Conservation (phyloP, 2,329 filamentous ascomycete species). For the Claviceps citrina region DNA sequence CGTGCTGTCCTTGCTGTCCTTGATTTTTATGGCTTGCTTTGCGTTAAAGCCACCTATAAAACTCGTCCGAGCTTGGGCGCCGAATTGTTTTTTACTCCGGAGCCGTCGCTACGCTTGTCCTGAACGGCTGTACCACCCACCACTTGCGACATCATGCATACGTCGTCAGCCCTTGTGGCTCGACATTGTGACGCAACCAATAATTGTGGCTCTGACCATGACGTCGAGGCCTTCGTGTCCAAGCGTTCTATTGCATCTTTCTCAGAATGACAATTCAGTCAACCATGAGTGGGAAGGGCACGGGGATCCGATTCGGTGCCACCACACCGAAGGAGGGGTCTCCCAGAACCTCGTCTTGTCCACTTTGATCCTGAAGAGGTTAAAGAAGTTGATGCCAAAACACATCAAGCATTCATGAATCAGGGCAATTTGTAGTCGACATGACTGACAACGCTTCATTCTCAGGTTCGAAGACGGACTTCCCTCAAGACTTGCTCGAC, state of each 20-base stretch:
- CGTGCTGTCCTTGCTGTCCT: too few relatives aligned
- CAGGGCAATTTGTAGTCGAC: background rate
- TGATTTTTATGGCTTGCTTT: background rate
- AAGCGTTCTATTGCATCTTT: background rate
- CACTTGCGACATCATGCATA: background rate
- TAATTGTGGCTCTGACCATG: too few relatives aligned
- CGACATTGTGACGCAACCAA: constrained; percentile 1
- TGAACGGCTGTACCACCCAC: too few relatives aligned
- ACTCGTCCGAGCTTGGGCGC: background rate
- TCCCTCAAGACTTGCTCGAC: constrained; percentile 65
- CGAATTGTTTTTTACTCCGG: background rate
- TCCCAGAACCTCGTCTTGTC: background rate
- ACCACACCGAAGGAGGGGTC: background rate
- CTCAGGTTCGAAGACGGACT: constrained; percentile 75
- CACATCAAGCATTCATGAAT: background rate
- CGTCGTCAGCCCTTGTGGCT: background rate
- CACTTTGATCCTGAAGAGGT: background rate
- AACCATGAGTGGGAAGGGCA: background rate
- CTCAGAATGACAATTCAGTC: background rate
- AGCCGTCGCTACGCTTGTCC: too few relatives aligned
- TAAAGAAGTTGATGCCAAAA: background rate
- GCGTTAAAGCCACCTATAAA: background rate
- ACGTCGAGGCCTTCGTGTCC: background rate
- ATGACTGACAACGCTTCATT: constrained; percentile 9
- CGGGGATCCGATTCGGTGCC: background rate